A percentile compares a stretch with the other conserved stretches of the same genome.
These are phyloP conservation scores for Didymella sp. DNA, from an alignment of 2,329 filamentous ascomycete genomes.

Conservation along the genomic window DNA sequence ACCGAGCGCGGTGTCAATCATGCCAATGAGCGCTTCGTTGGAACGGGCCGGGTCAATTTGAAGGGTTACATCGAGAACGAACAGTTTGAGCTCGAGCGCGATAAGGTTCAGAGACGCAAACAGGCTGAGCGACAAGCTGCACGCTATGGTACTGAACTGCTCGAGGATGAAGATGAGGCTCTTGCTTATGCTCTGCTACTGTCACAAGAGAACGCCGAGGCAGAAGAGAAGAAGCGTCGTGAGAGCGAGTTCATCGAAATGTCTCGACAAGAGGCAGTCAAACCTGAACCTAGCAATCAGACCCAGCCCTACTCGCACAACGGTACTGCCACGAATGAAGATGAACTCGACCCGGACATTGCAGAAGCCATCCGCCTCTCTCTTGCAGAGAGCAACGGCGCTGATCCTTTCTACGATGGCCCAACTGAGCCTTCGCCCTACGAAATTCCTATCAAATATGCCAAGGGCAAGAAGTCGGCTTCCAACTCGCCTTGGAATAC, in stretches of 20 bases:
- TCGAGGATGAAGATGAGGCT: constrained; percentile 67
- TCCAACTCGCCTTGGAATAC: constrained; percentile 30
- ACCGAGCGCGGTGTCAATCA: constrained; percentile 69
- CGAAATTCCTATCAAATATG: constrained; percentile 57
- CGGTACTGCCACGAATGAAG: constrained; percentile 43
- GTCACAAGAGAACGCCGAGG: constrained; percentile 64
- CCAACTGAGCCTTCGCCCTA: constrained; percentile 33
- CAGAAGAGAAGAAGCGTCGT: constrained; percentile 56
- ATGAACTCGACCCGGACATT: constrained; percentile 64
- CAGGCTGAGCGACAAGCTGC: constrained; percentile 74
- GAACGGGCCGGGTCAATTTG: constrained; percentile 72
- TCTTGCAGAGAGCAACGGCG: constrained; percentile 37
- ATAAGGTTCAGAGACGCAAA: constrained; percentile 70
- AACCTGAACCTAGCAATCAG: constrained; percentile 37
- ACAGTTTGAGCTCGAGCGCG: constrained; percentile 76
- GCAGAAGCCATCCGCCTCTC: constrained; percentile 68
- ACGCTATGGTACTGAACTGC: constrained; percentile 83
- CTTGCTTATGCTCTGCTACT: constrained; percentile 68
- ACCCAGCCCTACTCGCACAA: constrained; percentile 39
- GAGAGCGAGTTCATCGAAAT: constrained; percentile 49
- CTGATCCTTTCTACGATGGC: constrained; percentile 15
- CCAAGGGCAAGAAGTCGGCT: constrained; percentile 47
- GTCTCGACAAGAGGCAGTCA: constrained; percentile 11
- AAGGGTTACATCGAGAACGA: constrained; percentile 88
- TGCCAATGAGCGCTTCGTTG: constrained; percentile 64